Base-by-base conservation (phyloP, 768 basidiomycete species). In the Cyathus striatus region DNA sequence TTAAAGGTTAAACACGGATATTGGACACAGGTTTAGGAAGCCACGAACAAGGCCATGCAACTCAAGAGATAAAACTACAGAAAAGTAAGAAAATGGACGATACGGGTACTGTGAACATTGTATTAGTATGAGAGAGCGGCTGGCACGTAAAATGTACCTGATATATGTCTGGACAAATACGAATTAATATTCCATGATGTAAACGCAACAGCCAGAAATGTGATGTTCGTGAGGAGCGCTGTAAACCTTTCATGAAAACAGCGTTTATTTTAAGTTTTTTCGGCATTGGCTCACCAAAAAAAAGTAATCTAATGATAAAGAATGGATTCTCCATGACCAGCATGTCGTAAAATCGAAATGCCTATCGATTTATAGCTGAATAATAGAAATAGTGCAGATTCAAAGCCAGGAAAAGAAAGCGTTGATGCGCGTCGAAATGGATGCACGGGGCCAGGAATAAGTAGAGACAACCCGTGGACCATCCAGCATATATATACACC, bases 251-350 rank as follows among this genome's bases (percentile, higher is more conserved):
- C n/a, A n/a, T n/a, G n/a, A n/a, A n/a, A n/a, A n/a, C n/a, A n/a
- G n/a, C n/a, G n/a, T n/a, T n/a, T n/a, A n/a, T n/a, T n/a, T n/a
- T n/a, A n/a, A n/a, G n/a, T n/a, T n/a, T n/a, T n/a, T n/a, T n/a
- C n/a, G n/a, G n/a, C n/a, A n/a, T n/a, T n/a, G n/a, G n/a, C 78
- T 56, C 46, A 82, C 84, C 72, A 48, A 84, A 75, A 43, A 77
- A 58, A 30, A 81, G 69, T 21, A 76, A 69, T 41, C 84, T 78
- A 44, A 74, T 54, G 42, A 79, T 58, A 40, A 84, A 59, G 57
- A 86, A 81, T 3, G 72, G 62, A 52, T 72, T 82, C 43, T 60
- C 65, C 68, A 75, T 53, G 18, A 57, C 52, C 22, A 23, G 18
- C 4, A 26, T 34, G 43, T 27, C 12, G 13, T 10, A 43, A 30